Evolutionary conservation across 164 flowering plant species (phyloP), one percentile per base, ranked within the genome.

Genomic region (Kingdonia uniflora): DNA sequence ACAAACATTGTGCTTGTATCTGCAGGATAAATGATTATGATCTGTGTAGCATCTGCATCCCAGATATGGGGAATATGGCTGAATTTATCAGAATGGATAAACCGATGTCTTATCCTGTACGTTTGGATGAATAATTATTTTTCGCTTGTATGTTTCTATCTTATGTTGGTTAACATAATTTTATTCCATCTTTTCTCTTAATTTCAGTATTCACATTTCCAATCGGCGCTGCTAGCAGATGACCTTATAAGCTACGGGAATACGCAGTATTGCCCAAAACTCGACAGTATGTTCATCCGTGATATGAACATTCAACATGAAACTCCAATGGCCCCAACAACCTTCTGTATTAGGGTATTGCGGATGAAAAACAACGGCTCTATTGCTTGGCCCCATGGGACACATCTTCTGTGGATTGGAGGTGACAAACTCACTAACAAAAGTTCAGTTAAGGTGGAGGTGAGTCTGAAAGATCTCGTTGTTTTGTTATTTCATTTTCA

Each of bases 281-380:
- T 80, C 11, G 81, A 84, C 51, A 77, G 92, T 55, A 68, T 74
- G 47, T 87, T 87, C 52, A 58, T 87, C 48, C 50, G 55, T 54
- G 96, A 87, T 71, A 84, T 87, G 15, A 87, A 71, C 61, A 72
- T 84, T 16, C 16, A 64, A 35, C 94, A 87, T 73, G 90, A 85
- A 26, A 82, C 94, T 14, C 2, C 64, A 29, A 69, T 82, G 74
- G 72, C 79, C 20, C 94, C 96, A 19, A 59, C 64, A 40, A 79
- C 84, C 4, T 67, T 68, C 15, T 94, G 89, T 46, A 83, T 82
- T 29, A 89, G 89, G 76, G 85, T 85, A 46, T 94, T 97, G 97
- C 59, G 90, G 59, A 72, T 94, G 85, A 79, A 74, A 39, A 94
- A 94, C 68, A 80, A 57, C 72, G 97, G 99, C 2, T 53, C 60